These are phyloP conservation scores for Aspergillus fumigatiaffinis DNA, from an alignment of 2,329 filamentous ascomycete genomes.

Conservation along the genomic window DNA sequence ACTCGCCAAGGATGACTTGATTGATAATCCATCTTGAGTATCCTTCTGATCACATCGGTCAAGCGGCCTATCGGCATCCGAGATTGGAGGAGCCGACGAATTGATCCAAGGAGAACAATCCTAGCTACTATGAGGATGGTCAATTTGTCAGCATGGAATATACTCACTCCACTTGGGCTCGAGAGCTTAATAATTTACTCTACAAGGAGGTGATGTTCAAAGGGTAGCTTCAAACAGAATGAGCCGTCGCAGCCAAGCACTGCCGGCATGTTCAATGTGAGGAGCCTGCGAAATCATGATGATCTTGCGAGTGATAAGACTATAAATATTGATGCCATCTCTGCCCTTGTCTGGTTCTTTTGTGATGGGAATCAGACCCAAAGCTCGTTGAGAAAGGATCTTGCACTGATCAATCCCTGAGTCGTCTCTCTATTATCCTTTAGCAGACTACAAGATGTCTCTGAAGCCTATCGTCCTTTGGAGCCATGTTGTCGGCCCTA, in stretches of 20 bases:
- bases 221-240: background rate
- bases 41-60: background rate
- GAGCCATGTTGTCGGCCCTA: constrained; percentile 21
- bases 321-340: too few species aligned
- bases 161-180: background rate
- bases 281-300: too few species aligned
- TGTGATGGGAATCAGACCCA: too few species aligned
- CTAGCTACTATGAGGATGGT: background rate
- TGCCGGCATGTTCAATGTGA: too few species aligned
- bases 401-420: constrained; percentile 7
- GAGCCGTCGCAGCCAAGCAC: background rate
- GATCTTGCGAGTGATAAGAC: too few species aligned
- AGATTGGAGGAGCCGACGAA: background rate
- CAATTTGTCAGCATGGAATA: background rate
- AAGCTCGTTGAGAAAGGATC: too few species aligned
- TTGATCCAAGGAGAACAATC: background rate
- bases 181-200: background rate
- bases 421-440: constrained; percentile 17
- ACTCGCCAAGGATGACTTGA: background rate
- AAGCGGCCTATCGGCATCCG: background rate
- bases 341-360: too few species aligned
- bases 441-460: constrained; percentile 20
- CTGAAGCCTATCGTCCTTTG: constrained; percentile 15
- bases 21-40: background rate
- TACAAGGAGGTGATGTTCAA: background rate